Percentiles rank a stretch among this genome's conserved stretches.
Evolutionary conservation across 192 early-diverging fungal genomes (phyloP).

Genomic region (Backusella macrospora): DNA sequence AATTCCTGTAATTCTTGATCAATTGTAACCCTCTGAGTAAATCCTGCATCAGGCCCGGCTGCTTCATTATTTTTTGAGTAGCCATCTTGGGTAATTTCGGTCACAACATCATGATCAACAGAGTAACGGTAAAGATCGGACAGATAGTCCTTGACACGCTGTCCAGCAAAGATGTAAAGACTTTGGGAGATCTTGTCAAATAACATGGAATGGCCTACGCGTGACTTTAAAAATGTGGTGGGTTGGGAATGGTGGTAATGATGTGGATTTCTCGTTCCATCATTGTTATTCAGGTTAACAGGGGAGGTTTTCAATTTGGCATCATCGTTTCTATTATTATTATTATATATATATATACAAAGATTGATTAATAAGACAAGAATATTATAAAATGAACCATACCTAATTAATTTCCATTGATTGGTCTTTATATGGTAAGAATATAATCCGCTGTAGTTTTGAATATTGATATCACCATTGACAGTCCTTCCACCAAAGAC

Average conservation of each 20-base stretch:
- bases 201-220: slow-evolving; percentile 91
- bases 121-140: slow-evolving; percentile 86
- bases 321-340: slow-evolving; percentile 17
- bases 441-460: slow-evolving; percentile 87
- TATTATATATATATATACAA: neutral
- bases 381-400: slow-evolving; percentile 53
- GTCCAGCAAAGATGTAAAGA: slow-evolving; percentile 89
- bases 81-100: slow-evolving; percentile 78
- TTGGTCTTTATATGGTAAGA: slow-evolving; percentile 71
- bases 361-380: neutral
- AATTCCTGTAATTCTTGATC: slow-evolving; percentile 80
- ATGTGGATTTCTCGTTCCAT: neutral
- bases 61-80: slow-evolving; percentile 47
- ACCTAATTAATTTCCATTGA: slow-evolving; percentile 76
- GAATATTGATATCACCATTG: slow-evolving; percentile 64
- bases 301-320: neutral
- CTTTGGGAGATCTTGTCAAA: slow-evolving; percentile 71
- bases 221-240: slow-evolving; percentile 63
- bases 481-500: slow-evolving; percentile 89
- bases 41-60: slow-evolving; percentile 79
- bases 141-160: slow-evolving; percentile 79
- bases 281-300: neutral
- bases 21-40: slow-evolving; percentile 83
- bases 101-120: slow-evolving; percentile 76
- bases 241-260: neutral